A percentile compares a stretch with the other conserved stretches of the same genome.
These are phyloP conservation scores for Pseudogymnoascus destructans DNA, from an alignment of 2,329 filamentous ascomycete species.

Conservation along the genomic window DNA sequence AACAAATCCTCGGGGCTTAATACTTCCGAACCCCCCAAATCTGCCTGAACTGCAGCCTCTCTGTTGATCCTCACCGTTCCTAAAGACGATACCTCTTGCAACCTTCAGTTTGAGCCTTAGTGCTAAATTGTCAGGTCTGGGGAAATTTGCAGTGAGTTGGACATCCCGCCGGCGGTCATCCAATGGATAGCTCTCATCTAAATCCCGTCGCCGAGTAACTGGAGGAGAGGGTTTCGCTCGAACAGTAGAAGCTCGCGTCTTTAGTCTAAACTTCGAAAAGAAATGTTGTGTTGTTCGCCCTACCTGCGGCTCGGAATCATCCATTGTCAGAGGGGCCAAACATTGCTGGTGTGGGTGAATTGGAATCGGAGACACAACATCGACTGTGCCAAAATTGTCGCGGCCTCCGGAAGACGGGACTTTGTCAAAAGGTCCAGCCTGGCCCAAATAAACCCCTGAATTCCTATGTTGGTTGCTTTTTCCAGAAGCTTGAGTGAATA, in stretches of 20 bases:
- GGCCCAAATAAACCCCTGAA: neutral
- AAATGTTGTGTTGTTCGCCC: constrained; percentile 11
- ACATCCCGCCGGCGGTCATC: constrained; percentile 12
- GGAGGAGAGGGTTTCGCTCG: constrained; percentile 14
- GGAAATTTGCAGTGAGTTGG: constrained; percentile 6
- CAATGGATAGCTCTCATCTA: constrained; percentile 20
- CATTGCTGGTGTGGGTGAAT: neutral
- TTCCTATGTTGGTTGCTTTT: neutral
- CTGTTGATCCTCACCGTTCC: constrained; percentile 23
- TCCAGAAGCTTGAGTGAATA: neutral
- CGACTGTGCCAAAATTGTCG: neutral
- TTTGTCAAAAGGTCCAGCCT: neutral
- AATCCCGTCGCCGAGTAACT: constrained; percentile 16
- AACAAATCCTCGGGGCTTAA: constrained; percentile 23
- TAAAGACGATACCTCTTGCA: constrained; percentile 19
- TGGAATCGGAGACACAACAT: neutral
- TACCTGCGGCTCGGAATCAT: neutral
- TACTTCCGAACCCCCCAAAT: constrained; percentile 19
- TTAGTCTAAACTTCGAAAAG: constrained; percentile 21
- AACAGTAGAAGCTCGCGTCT: constrained; percentile 14
- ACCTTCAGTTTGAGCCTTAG: constrained; percentile 19
- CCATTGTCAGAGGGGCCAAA: neutral
- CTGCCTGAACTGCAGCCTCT: constrained; percentile 16
- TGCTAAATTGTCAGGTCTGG: neutral
- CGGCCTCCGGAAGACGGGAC: neutral